Evolutionary conservation across 108 stramenopile genomes (phyloP).

Genomic region (Fragilaria crotonensis): DNA sequence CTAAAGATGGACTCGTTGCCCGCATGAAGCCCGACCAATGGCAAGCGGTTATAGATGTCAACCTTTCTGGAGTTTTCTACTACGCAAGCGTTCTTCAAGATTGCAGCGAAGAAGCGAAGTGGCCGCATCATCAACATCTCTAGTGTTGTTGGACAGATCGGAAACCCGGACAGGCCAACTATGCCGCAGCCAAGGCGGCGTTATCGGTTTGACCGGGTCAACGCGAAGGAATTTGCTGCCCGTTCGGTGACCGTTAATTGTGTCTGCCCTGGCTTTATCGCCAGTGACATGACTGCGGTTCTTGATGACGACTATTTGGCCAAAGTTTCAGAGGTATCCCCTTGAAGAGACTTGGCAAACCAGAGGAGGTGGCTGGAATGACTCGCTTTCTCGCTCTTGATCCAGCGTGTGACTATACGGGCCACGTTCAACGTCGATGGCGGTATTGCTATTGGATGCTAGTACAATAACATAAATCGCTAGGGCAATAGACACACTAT

Average conservation of each 20-base stretch:
- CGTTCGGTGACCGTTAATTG: constrained; percentile 78
- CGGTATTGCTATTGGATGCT: constrained; percentile 91
- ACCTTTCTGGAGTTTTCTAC: constrained; percentile 76
- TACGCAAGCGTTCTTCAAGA: constrained; percentile 49
- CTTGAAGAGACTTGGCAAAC: constrained; percentile 42
- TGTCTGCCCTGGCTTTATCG: constrained; percentile 88
- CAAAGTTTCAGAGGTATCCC: constrained; percentile 52
- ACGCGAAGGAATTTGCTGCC: constrained; percentile 86
- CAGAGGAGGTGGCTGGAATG: constrained; percentile 59
- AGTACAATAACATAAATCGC: not conserved
- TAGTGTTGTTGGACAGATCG: constrained; percentile 94
- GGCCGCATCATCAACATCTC: constrained; percentile 97
- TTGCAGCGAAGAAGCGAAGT: constrained; percentile 80
- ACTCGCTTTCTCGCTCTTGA: constrained; percentile 35
- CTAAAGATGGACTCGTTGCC: constrained; percentile 47
- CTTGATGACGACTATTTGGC: constrained; percentile 49
- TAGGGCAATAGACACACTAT: not conserved
- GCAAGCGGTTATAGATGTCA: constrained; percentile 74
- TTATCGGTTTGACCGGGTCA: constrained; percentile 81
- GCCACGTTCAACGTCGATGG: constrained; percentile 91
- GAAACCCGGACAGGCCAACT: constrained; percentile 96
- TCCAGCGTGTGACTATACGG: not conserved
- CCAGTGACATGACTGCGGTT: constrained; percentile 80
- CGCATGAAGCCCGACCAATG: constrained; percentile 63
- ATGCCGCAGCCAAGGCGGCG: constrained; percentile 90